phyloP scores from a whole-genome alignment of 306 rosid genomes.

The Casuarina glauca region DNA sequence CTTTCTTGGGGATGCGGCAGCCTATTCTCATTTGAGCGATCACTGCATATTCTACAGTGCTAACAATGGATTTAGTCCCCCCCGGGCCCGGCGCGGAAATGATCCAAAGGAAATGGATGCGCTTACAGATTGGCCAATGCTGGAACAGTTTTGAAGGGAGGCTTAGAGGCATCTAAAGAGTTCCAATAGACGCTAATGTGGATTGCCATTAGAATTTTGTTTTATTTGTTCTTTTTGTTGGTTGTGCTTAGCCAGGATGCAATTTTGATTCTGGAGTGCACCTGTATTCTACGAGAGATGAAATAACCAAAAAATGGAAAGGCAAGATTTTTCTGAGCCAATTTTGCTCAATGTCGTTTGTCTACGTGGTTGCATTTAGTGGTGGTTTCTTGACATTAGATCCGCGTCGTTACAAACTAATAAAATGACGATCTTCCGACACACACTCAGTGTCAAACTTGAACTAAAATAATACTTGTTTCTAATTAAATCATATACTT shows the following conservation, averaged over 20 bases:
- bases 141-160: conserved; percentile 51
- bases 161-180: conserved; percentile 33
- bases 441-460: too few relatives aligned
- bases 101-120: conserved; percentile 21
- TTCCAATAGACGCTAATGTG: neutral
- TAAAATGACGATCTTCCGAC: neutral
- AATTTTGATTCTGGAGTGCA: conserved; percentile 38
- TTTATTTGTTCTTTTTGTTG: conserved; percentile 19
- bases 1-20: conserved; percentile 1
- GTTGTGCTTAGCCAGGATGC: conserved; percentile 38
- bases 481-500: too few relatives aligned
- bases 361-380: neutral
- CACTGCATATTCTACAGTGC: neutral
- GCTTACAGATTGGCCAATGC: conserved; percentile 31
- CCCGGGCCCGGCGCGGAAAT: conserved; percentile 29
- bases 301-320: conserved; percentile 11
- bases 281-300: conserved; percentile 29
- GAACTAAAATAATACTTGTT: too few relatives aligned
- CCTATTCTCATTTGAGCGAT: neutral
- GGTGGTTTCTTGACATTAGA: neutral
- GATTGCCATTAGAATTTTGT: conserved; percentile 30
- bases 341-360: neutral
- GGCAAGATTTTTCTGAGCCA: neutral
- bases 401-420: neutral
- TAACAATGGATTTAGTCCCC: conserved; percentile 4